These are phyloP conservation scores for Dendrocalamus sinicus DNA, from an alignment of 176 grass and related monocot species.

Conservation along the genomic window DNA sequence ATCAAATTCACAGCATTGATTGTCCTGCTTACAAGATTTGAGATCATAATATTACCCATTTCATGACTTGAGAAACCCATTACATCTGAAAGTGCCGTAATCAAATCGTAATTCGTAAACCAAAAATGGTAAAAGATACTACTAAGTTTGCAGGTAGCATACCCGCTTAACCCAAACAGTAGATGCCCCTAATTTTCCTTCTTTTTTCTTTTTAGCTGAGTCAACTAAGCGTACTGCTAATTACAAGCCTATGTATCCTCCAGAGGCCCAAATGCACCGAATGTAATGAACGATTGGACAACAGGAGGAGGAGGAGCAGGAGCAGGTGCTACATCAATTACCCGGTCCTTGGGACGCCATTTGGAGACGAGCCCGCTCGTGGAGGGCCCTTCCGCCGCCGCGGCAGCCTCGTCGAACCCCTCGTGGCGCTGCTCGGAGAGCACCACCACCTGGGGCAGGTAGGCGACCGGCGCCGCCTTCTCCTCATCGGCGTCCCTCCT, in stretches of 20 bases:
- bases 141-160: neutral
- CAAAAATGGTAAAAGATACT: conserved; percentile 14
- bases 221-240: neutral
- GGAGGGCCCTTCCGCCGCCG: conserved; percentile 51
- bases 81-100: neutral
- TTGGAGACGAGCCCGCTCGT: conserved; percentile 89
- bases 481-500: conserved; percentile 16
- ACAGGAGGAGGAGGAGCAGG: neutral
- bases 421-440: conserved; percentile 81
- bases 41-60: neutral
- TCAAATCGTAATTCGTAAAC: neutral
- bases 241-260: neutral
- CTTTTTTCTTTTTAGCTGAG: conserved; percentile 10
- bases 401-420: conserved; percentile 72
- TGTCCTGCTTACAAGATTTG: conserved; percentile 9
- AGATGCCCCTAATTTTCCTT: neutral
- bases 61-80: neutral
- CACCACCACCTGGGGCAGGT: conserved; percentile 74
- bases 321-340: conserved; percentile 43
- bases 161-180: neutral
- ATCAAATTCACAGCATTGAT: neutral
- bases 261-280: neutral
- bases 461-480: conserved; percentile 41
- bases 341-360: conserved; percentile 92
- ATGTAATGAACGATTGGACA: conserved; percentile 17